Evolutionary conservation across 164 flowering plant genomes (phyloP), one percentile per base, ranked within the genome.

Genomic region (Vitis rupestris): DNA sequence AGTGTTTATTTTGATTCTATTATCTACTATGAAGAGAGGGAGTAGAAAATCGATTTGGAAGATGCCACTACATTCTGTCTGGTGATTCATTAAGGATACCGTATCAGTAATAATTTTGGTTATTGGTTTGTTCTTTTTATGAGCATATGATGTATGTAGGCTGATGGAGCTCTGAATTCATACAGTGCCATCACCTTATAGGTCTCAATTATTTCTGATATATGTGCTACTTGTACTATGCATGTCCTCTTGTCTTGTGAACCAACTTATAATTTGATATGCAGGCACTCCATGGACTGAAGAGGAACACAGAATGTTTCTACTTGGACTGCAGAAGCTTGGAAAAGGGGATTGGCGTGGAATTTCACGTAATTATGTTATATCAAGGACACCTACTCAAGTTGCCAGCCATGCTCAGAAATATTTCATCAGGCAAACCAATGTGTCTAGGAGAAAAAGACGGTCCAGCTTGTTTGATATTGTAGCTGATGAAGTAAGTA

Each of bases 301-400:
- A 70, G 98, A 90, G 72, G 98, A 93, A 58, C 98, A 93, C 74
- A 85, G 92, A 78, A 82, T 93, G 93, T 93, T 93, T 82, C 76
- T 93, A 49, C 82, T 91, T 66, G 97, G 98, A 37, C 68, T 93
- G 65, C 91, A 88, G 77, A 93, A 93, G 85, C 92, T 93, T 30
- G 97, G 98, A 6, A 93, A 90, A 81, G 98, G 98, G 68, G 98
- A 93, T 79, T 93, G 97, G 96, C 89, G 98, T 68, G 98, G 98
- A 61, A 93, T 93, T 74, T 79, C 98, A 12, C 89, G 94, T n/a
- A 89, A 84, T 55, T 93, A 80, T 78, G 98, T 93, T 17, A 79
- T 89, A 48, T 76, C 98, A 47, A 89, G 98, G 81, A 89, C 94
- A 60, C 93, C 97, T 12, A 91, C 94, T 14, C 97, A 91, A 79